These are phyloP conservation scores for Paramecium tetraurelia DNA, from an alignment of 73 alveolate species.

Conservation along the genomic window DNA sequence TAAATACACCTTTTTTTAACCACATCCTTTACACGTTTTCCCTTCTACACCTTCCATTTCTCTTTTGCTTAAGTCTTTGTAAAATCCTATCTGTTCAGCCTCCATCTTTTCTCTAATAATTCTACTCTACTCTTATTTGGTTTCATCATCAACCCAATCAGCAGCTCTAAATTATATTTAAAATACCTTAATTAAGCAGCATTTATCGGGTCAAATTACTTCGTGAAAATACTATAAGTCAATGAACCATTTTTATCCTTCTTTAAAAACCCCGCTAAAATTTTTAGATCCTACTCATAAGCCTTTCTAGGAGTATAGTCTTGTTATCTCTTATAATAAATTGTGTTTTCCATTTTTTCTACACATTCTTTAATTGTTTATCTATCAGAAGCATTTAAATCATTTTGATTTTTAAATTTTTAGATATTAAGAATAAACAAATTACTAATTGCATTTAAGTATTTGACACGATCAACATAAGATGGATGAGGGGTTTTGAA, in stretches of 20 bases:
- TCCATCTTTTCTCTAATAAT: not conserved
- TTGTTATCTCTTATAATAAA: not conserved
- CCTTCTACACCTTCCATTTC: conserved; percentile 64
- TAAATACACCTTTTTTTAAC: conserved; percentile 36
- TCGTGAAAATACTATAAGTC: not conserved
- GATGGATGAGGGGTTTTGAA: not conserved
- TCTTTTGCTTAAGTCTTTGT: conserved; percentile 21
- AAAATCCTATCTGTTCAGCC: conserved; percentile 28
- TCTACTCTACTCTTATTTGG: not conserved
- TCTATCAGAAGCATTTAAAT: not conserved
- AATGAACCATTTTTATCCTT: conserved; percentile 31
- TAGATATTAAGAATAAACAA: not conserved
- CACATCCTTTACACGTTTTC: conserved; percentile 55
- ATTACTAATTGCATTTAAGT: not conserved
- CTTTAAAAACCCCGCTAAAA: conserved; percentile 1
- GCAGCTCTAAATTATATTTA: not conserved
- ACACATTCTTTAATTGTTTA: not conserved
- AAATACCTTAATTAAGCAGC: conserved; percentile 47
- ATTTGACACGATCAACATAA: not conserved
- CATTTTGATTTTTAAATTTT: not conserved
- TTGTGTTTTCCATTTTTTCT: not conserved
- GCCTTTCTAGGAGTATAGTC: not conserved
- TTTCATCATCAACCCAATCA: conserved; percentile 50
- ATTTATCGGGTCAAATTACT: not conserved
- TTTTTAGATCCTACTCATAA: conserved; percentile 11